phyloP scores from a whole-genome alignment of 2,329 filamentous ascomycete species.

The Ceratocystis huliohia region DNA sequence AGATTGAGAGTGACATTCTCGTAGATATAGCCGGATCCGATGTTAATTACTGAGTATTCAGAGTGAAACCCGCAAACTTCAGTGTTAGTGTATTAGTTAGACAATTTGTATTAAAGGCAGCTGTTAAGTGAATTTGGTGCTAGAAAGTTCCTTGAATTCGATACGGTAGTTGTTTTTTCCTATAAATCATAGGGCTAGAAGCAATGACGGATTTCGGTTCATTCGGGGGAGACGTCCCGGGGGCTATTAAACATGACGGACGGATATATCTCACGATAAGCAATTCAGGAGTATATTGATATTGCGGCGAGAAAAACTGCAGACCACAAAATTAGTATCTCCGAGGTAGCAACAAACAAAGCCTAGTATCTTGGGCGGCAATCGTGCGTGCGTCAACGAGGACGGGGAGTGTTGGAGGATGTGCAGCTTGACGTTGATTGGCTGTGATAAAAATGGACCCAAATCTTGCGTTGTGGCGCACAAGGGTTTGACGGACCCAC shows the following conservation, averaged over 20 bases:
- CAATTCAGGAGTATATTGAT: neutral
- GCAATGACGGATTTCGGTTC: neutral
- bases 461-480: conserved; percentile 18
- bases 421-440: conserved; percentile 19
- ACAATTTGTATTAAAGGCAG: neutral
- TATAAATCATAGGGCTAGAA: neutral
- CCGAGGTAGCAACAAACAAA: neutral
- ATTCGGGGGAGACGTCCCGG: neutral
- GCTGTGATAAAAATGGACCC: conserved; percentile 17
- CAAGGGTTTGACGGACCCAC: conserved; percentile 15
- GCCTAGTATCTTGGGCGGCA: neutral
- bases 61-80: neutral
- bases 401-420: conserved; percentile 20
- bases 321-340: neutral
- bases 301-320: too few relatives aligned
- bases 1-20: neutral
- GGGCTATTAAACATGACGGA: neutral
- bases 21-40: neutral
- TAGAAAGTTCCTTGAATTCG: neutral
- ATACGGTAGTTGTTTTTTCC: neutral
- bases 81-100: conserved; percentile 17
- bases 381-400: conserved; percentile 17
- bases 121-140: neutral
- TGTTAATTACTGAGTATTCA: neutral
- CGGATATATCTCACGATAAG: neutral